Conservation (phyloP, 2,329 filamentous ascomycete genomes). For the Microcyclosporella mali region DNA sequence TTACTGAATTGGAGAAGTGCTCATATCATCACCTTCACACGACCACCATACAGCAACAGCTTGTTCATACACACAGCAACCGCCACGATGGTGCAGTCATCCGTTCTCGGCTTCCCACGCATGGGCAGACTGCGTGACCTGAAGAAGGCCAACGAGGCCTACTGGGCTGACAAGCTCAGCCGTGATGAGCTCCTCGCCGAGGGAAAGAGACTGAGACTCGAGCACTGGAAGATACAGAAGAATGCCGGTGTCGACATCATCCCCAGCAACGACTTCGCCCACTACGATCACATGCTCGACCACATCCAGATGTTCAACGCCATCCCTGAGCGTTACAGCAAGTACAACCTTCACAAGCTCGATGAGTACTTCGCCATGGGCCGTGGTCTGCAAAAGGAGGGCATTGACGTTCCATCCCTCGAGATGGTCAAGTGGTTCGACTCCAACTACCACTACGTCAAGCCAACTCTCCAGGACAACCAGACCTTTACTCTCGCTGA, state of each 20-base stretch:
- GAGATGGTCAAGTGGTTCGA: constrained; percentile 99
- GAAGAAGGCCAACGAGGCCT: constrained; percentile 99
- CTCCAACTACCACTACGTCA: constrained; percentile 99
- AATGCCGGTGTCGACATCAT: constrained; percentile 95
- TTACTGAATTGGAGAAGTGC: not conserved
- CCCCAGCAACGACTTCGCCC: constrained; percentile 98
- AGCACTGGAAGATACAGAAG: constrained; percentile 99
- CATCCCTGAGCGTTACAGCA: constrained; percentile 87
- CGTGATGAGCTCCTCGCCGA: constrained; percentile 85
- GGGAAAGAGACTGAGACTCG: constrained; percentile 92
- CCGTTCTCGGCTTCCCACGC: constrained; percentile 96
- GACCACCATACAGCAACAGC: not conserved
- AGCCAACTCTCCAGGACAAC: constrained; percentile 94
- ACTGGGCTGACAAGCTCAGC: constrained; percentile 91
- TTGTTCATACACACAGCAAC: constrained; percentile 9
- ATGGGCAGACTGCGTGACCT: constrained; percentile 98
- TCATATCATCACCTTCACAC: not conserved
- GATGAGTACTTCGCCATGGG: constrained; percentile 99
- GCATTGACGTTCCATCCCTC: constrained; percentile 75
- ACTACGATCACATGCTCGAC: constrained; percentile 95
- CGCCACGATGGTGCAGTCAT: constrained; percentile 47
- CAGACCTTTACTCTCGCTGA: constrained; percentile 86
- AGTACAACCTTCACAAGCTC: constrained; percentile 76
- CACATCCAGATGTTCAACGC: constrained; percentile 98
- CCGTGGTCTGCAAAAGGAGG: constrained; percentile 92